Evolutionary conservation across 1,284 basidiomycete species (phyloP).

Genomic region (Marasmius oreades): DNA sequence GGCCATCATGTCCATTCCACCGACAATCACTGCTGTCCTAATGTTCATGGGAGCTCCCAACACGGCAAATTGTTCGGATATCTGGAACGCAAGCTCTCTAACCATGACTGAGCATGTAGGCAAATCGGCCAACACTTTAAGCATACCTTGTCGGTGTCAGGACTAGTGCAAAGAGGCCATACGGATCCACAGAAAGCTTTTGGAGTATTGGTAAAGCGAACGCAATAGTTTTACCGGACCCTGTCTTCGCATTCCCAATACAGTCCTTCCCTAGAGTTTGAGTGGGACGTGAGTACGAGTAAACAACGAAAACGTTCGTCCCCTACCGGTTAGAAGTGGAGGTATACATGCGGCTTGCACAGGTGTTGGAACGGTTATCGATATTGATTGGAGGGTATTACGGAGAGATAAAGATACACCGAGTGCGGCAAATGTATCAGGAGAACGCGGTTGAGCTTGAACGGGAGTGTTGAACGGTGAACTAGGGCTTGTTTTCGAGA

Average conservation of each 20-base stretch:
- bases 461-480: background rate
- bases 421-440: conserved; percentile 61
- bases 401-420: conserved; percentile 75
- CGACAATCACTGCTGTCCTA: conserved; percentile 87
- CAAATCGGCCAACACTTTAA: conserved; percentile 4
- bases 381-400: conserved; percentile 74
- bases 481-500: background rate
- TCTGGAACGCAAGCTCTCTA: conserved; percentile 96
- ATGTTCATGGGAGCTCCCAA: conserved; percentile 81
- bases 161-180: conserved; percentile 91
- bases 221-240: conserved; percentile 96
- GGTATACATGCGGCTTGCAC: conserved; percentile 92
- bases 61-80: conserved; percentile 93
- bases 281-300: background rate
- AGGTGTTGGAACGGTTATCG: conserved; percentile 65
- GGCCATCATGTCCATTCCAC: conserved; percentile 98
- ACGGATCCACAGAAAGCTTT: conserved; percentile 83
- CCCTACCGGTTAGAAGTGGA: conserved; percentile 72
- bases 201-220: conserved; percentile 97
- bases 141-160: conserved; percentile 89
- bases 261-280: conserved; percentile 74
- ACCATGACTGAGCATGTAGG: conserved; percentile 1
- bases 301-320: conserved; percentile 17
- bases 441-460: conserved; percentile 10
- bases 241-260: conserved; percentile 97